Percentiles rank a stretch among this genome's conserved stretches.
Evolutionary conservation across 768 basidiomycete genomes (phyloP).

Genomic region (Amanita polypyramis): DNA sequence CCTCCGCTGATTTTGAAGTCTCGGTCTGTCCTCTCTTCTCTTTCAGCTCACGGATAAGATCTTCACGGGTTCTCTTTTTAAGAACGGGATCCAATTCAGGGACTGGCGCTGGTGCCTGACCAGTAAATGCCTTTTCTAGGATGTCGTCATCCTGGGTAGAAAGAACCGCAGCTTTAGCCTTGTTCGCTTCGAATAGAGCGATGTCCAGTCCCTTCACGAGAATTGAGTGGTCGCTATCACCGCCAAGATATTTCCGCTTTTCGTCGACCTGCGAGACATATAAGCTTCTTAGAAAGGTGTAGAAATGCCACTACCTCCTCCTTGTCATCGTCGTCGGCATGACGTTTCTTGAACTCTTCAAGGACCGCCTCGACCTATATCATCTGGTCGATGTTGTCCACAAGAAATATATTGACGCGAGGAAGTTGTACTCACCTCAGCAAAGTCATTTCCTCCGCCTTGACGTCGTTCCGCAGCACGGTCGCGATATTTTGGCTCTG

Average conservation of each 20-base stretch:
- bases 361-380: conserved; percentile 67
- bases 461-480: conserved; percentile 63
- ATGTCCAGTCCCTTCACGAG: conserved; percentile 88
- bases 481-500: conserved; percentile 53
- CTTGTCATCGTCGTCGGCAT: conserved; percentile 45
- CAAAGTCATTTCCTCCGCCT: conserved; percentile 64
- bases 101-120: conserved; percentile 21
- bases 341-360: conserved; percentile 69
- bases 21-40: conserved; percentile 35
- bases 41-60: conserved; percentile 66
- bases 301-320: conserved; percentile 30
- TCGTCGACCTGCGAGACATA: conserved; percentile 45
- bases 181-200: conserved; percentile 77
- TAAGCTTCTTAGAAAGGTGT: conserved; percentile 3
- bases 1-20: conserved; percentile 16
- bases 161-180: conserved; percentile 42
- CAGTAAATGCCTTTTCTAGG: conserved; percentile 65
- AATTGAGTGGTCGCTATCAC: conserved; percentile 77
- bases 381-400: neutral
- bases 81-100: conserved; percentile 13
- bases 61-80: conserved; percentile 71
- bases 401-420: neutral
- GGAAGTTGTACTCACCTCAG: conserved; percentile 34
- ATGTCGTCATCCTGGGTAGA: conserved; percentile 66
- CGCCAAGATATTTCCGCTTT: conserved; percentile 70